Conservation (phyloP, 345 rosid species). For the Syzygium grande region DNA sequence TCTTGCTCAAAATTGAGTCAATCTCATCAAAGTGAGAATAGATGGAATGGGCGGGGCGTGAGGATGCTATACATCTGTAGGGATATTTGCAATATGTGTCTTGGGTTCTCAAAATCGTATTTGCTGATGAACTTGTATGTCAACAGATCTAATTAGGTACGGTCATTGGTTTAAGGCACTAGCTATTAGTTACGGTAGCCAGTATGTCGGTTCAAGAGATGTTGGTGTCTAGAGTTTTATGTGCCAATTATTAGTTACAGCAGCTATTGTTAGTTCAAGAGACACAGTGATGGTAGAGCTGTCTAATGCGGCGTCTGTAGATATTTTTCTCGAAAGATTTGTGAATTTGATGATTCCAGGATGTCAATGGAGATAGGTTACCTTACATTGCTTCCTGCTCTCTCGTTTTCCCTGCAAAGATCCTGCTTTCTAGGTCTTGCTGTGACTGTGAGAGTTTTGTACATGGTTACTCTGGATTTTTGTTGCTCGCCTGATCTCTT, state of each 20-base stretch:
- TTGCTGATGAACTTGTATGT: neutral
- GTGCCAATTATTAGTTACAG: neutral
- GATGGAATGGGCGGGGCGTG: neutral
- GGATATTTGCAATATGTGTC: neutral
- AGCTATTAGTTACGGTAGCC: neutral
- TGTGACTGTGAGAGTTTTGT: neutral
- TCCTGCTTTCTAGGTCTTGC: neutral
- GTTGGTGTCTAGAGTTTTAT: neutral
- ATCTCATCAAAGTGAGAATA: neutral
- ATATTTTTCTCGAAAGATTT: neutral
- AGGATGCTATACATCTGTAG: neutral
- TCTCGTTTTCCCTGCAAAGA: neutral
- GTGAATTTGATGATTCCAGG: neutral
- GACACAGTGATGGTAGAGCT: neutral
- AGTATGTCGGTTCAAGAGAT: neutral
- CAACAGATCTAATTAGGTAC: neutral
- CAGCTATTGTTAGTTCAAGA: neutral
- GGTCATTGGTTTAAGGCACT: neutral
- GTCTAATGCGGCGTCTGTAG: neutral
- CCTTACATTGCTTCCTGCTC: neutral
- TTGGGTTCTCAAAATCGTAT: neutral
- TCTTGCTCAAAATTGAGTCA: neutral
- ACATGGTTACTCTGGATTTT: neutral
- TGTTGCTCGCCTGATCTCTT: neutral
- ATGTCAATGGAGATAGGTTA: neutral